Conservation (phyloP, 768 basidiomycete genomes). For the Mycena sanguinolenta region DNA sequence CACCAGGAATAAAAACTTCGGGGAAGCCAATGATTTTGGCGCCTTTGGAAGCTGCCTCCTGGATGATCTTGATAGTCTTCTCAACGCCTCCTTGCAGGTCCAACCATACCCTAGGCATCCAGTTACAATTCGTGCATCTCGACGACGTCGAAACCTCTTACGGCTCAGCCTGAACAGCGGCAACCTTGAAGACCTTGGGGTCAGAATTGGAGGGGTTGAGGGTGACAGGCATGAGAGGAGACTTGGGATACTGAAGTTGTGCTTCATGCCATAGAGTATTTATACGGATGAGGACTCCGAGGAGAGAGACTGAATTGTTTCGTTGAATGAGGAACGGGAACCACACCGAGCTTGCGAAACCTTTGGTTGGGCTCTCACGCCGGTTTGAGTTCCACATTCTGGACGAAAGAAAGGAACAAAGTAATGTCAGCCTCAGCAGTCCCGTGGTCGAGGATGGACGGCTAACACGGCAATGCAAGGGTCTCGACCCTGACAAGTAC, state of each 20-base stretch:
- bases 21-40: slow-evolving; percentile 50
- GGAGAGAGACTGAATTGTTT: background rate
- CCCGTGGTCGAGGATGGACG: background rate
- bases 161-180: slow-evolving; percentile 47
- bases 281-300: background rate
- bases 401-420: background rate
- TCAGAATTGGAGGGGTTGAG: slow-evolving; percentile 43
- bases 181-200: slow-evolving; percentile 43
- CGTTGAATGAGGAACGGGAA: background rate
- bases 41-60: slow-evolving; percentile 43
- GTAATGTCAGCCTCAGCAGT: background rate
- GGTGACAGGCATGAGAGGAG: slow-evolving; percentile 37
- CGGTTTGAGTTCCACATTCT: background rate
- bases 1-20: slow-evolving; percentile 47
- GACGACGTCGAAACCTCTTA: slow-evolving; percentile 20
- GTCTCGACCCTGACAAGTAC: background rate
- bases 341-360: background rate
- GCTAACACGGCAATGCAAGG: background rate
- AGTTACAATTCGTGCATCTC: background rate
- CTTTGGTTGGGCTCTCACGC: slow-evolving; percentile 1
- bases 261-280: slow-evolving; percentile 7
- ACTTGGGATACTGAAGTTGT: background rate
- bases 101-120: slow-evolving; percentile 39
- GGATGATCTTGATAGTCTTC: slow-evolving; percentile 45
- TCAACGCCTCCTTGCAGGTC: slow-evolving; percentile 47